phyloP scores from a whole-genome alignment of 2,329 filamentous ascomycete genomes.

The Colletotrichum graminicola region DNA sequence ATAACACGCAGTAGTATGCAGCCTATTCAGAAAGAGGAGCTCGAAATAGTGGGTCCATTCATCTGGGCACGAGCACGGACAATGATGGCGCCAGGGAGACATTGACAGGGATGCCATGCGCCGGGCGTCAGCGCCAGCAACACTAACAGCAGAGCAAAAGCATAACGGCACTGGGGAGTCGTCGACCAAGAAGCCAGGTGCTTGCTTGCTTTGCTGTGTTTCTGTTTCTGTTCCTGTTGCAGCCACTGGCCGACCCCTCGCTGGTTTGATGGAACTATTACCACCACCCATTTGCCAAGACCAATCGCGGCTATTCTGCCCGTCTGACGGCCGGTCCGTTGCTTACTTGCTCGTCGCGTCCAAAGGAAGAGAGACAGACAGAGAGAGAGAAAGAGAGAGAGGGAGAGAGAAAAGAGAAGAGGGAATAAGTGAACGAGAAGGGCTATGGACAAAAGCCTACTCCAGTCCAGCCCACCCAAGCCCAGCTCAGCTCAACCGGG shows the following conservation, averaged over 20 bases:
- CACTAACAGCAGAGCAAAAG: conserved; percentile 6
- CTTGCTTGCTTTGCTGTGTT: background rate
- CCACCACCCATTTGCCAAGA: conserved; percentile 8
- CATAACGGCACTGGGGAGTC: background rate
- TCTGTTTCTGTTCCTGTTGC: conserved; percentile 3
- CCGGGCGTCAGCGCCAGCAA: conserved; percentile 2
- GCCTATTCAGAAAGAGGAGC: conserved; percentile 25
- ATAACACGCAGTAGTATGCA: conserved; percentile 27
- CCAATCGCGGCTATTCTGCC: background rate
- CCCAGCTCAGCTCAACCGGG: conserved; percentile 1
- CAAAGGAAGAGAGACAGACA: background rate
- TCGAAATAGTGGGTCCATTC: conserved; percentile 8
- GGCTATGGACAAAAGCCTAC: background rate
- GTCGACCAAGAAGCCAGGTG: background rate
- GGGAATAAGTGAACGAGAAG: background rate
- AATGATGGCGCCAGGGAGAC: conserved; percentile 18
- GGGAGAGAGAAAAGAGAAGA: no score
- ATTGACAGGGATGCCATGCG: conserved; percentile 20
- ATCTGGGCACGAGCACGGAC: conserved; percentile 33
- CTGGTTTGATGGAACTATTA: conserved; percentile 32
- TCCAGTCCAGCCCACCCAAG: background rate
- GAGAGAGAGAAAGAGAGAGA: background rate
- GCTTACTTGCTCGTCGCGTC: background rate
- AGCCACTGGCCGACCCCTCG: conserved; percentile 3
- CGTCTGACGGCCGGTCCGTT: conserved; percentile 5